Percentiles rank a stretch among this genome's conserved stretches.
Conservation (phyloP, 176 grass and related monocot species). For the Zoysia japonica region DNA sequence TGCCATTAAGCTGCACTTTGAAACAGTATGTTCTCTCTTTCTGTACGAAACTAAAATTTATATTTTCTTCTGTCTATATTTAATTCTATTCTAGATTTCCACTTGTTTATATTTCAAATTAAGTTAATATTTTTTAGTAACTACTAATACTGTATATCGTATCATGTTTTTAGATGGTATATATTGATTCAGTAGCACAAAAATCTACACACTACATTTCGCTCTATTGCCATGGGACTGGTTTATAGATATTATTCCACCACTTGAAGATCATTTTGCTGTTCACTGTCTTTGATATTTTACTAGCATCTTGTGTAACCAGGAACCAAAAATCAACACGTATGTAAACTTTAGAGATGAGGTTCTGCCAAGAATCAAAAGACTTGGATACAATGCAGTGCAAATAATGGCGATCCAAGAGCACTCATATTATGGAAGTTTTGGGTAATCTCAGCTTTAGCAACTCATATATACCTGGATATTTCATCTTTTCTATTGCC, state of each 20-base stretch:
- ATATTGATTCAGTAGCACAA: not conserved
- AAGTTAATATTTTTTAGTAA: not conserved
- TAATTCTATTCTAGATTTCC: conserved; percentile 5
- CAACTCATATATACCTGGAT: not conserved
- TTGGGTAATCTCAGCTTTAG: conserved; percentile 65
- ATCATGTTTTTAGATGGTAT: not conserved
- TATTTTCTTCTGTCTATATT: conserved; percentile 9
- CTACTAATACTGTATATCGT: not conserved
- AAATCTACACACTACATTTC: not conserved
- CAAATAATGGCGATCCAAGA: conserved; percentile 99
- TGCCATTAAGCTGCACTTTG: not conserved
- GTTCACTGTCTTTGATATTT: conserved; percentile 11
- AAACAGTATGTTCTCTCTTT: not conserved
- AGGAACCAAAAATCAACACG: conserved; percentile 95
- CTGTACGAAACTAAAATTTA: conserved; percentile 3
- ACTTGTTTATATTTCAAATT: conserved; percentile 7
- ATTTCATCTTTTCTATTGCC: not conserved
- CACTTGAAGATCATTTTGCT: conserved; percentile 12
- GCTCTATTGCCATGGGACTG: not conserved
- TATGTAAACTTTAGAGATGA: conserved; percentile 96
- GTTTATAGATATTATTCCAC: not conserved
- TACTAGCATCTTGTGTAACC: conserved; percentile 10
- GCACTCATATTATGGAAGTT: conserved; percentile 96
- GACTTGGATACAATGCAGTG: conserved; percentile 97
- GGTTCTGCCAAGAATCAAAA: conserved; percentile 91